phyloP scores from a whole-genome alignment of 176 grass and related monocot species.

The Oryza brachyantha region DNA sequence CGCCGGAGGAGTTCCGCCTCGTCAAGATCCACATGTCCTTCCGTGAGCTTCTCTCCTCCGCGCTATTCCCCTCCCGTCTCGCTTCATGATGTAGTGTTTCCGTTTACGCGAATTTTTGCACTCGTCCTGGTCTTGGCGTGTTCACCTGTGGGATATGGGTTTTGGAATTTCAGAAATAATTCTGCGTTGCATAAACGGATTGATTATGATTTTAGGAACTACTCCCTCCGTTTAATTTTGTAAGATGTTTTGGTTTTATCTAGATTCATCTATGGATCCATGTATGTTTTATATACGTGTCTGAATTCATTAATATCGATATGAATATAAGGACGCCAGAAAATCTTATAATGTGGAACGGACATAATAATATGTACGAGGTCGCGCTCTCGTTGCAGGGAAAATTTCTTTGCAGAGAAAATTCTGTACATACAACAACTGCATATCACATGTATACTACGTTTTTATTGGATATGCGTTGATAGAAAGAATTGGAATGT shows the following conservation, averaged over 20 bases:
- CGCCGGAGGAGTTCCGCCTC: constrained; percentile 79
- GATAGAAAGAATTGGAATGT: neutral
- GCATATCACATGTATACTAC: neutral
- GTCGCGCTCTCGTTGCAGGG: neutral
- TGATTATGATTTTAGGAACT: neutral
- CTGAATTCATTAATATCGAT: too few relatives aligned
- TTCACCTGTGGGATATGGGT: neutral
- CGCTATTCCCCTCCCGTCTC: too few relatives aligned
- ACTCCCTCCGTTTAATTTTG: too few relatives aligned
- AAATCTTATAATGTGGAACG: too few relatives aligned
- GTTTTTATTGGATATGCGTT: neutral
- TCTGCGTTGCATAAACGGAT: neutral
- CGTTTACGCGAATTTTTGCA: neutral
- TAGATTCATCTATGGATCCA: too few relatives aligned
- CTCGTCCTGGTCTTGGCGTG: neutral
- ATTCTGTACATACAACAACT: neutral
- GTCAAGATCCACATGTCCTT: constrained; percentile 96
- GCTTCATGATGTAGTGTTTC: neutral
- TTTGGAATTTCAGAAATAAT: neutral
- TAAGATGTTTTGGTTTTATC: too few relatives aligned
- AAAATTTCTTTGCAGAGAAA: too few relatives aligned
- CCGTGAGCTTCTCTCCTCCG: constrained; percentile 40
- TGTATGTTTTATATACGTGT: too few relatives aligned
- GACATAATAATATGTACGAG: neutral
- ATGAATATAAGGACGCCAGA: too few relatives aligned